Base-by-base conservation (phyloP, 2,329 filamentous ascomycete genomes). In the Fusarium marasasianum region DNA sequence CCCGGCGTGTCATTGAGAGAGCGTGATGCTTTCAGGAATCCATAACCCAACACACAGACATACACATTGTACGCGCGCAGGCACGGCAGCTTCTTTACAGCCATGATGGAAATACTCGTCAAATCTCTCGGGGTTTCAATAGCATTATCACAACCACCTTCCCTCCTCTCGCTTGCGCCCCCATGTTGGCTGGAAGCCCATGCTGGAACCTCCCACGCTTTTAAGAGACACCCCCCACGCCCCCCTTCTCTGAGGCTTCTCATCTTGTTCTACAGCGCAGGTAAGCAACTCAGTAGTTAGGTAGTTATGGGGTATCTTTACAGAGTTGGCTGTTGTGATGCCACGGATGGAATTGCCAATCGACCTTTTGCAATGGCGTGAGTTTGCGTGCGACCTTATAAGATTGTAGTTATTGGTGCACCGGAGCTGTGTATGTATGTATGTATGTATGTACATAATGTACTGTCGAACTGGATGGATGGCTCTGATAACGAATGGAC, bases 191-290 rank as follows among this genome's bases (percentile, higher is more conserved):
- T 61, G 24, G 37, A 61, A 61, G 65, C 63, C 70, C 45, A 54
- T 24, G 54, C 48, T 63, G 63, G 53, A 57, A 73, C 71, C 72
- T 72, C 72, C 69, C 72, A 74, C 72, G 55, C 72, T 72, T 59
- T 65, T 53, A 31, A 72, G 63, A 72, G 71, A 74, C 71, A 74
- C 72, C 72, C 71, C 65, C 71, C 71, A 74, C 72, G 63, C 71
- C 71, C 69, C 70, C 60, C 71, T 68, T 63, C 67, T 58, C 47
- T 44, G 31, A 61, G 44, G 45, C 56, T 73, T 66, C 65, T 61
- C 66, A 71, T 57, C 31, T 69, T 43, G 62, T 73, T 71, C 63
- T 60, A 63, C 53, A 68, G 53, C 65, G 20, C 40, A 40, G 45
- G 38, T 43, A 31, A 40, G 45, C 20, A 35, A 53, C 40, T 40